These are phyloP conservation scores for Inga oerstediana DNA, from an alignment of 306 rosid genomes.

Conservation along the genomic window DNA sequence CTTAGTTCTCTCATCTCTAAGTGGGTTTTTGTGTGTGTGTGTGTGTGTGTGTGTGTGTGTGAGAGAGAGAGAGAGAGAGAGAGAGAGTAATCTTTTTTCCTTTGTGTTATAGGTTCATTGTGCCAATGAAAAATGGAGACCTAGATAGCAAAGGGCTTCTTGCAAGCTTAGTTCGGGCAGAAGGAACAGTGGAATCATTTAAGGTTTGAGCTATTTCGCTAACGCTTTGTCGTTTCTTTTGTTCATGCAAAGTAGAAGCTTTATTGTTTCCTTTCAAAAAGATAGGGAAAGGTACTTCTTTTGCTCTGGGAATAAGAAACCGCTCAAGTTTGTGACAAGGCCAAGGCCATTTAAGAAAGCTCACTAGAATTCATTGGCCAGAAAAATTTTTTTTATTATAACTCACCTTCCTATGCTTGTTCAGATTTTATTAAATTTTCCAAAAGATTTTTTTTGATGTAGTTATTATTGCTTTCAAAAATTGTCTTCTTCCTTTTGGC, in stretches of 20 bases:
- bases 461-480: slow-evolving; percentile 12
- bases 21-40: neutral
- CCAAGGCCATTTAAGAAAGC: neutral
- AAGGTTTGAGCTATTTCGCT: slow-evolving; percentile 58
- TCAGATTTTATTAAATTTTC: neutral
- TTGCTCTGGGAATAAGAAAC: neutral
- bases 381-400: neutral
- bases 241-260: neutral
- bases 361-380: neutral
- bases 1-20: neutral
- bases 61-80: too few relatives aligned
- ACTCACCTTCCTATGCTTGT: neutral
- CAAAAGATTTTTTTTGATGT: neutral
- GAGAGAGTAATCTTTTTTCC: neutral
- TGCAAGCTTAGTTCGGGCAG: slow-evolving; percentile 60
- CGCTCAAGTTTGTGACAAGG: neutral
- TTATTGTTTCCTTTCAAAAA: neutral
- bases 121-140: slow-evolving; percentile 89
- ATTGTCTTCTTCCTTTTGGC: slow-evolving; percentile 8
- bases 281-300: neutral
- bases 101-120: slow-evolving; percentile 63
- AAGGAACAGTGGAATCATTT: slow-evolving; percentile 84
- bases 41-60: too few relatives aligned
- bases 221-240: neutral
- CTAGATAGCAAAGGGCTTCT: slow-evolving; percentile 85